These are phyloP conservation scores for Boletus rubroflammeus DNA, from an alignment of 768 basidiomycete species.

Conservation along the genomic window DNA sequence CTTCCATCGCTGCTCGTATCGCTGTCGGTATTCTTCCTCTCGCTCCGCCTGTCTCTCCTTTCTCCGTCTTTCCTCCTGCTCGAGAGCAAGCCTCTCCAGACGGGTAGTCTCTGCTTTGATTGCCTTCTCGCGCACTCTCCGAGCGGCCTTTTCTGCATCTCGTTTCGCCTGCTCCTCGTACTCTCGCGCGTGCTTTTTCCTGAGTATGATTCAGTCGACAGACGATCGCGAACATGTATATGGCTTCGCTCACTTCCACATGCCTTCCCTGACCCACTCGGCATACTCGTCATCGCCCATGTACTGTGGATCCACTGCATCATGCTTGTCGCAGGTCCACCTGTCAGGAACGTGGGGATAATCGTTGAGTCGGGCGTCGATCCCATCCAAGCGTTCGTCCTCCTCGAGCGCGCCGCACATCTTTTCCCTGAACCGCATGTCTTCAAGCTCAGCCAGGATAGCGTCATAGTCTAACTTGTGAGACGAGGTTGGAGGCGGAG, in stretches of 20 bases:
- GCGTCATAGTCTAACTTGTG: slow-evolving; percentile 45
- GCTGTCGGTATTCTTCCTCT: slow-evolving; percentile 44
- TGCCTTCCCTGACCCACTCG: slow-evolving; percentile 81
- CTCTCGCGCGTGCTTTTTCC: slow-evolving; percentile 66
- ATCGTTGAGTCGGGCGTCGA: slow-evolving; percentile 62
- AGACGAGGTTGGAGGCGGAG: slow-evolving; percentile 21
- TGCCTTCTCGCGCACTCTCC: slow-evolving; percentile 51
- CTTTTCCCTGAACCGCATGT: slow-evolving; percentile 65
- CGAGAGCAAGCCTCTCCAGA: slow-evolving; percentile 48
- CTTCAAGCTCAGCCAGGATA: slow-evolving; percentile 55
- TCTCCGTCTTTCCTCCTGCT: slow-evolving; percentile 48
- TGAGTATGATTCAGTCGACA: slow-evolving; percentile 25
- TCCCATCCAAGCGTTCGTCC: slow-evolving; percentile 61
- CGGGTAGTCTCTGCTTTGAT: slow-evolving; percentile 50
- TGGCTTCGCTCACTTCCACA: slow-evolving; percentile 64
- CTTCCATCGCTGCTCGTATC: slow-evolving; percentile 60
- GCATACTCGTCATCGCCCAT: slow-evolving; percentile 90
- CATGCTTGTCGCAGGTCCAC: slow-evolving; percentile 49
- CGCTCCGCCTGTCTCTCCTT: slow-evolving; percentile 44
- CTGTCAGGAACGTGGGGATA: slow-evolving; percentile 71
- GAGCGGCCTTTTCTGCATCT: slow-evolving; percentile 51
- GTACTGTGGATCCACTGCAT: slow-evolving; percentile 38
- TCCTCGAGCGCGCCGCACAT: slow-evolving; percentile 70
- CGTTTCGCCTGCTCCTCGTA: slow-evolving; percentile 57
- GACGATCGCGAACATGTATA: background rate